phyloP scores from a whole-genome alignment of 2,329 filamentous ascomycete genomes.

The Pleoardoris graminearum region DNA sequence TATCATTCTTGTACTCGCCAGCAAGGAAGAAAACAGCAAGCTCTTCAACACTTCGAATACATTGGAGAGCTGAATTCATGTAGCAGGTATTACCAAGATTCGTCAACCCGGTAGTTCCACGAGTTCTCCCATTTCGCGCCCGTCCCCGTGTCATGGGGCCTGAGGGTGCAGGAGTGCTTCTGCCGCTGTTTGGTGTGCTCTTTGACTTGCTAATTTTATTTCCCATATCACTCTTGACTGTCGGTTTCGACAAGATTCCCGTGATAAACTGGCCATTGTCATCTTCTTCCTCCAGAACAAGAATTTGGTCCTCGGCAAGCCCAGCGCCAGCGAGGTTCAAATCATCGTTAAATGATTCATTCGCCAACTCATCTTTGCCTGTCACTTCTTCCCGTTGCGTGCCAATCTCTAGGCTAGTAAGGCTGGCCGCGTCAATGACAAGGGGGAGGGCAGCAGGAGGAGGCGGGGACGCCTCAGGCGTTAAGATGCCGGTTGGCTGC shows the following conservation, averaged over 20 bases:
- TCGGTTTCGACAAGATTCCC: constrained; percentile 50
- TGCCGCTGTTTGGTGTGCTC: constrained; percentile 59
- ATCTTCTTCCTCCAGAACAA: constrained; percentile 82
- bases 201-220: constrained; percentile 38
- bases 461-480: constrained; percentile 51
- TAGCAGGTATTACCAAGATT: constrained; percentile 98
- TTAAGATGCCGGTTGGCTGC: constrained; percentile 46
- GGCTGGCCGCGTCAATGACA: constrained; percentile 64
- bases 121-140: constrained; percentile 66
- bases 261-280: constrained; percentile 59
- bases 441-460: constrained; percentile 51
- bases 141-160: constrained; percentile 72
- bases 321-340: constrained; percentile 67
- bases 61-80: constrained; percentile 97
- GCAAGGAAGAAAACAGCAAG: constrained; percentile 84
- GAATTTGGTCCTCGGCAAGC: constrained; percentile 70
- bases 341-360: constrained; percentile 77
- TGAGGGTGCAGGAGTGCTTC: constrained; percentile 67
- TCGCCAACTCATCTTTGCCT: constrained; percentile 69
- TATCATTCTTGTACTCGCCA: constrained; percentile 61
- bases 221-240: constrained; percentile 52
- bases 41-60: constrained; percentile 90
- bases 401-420: constrained; percentile 64
- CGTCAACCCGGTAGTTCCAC: constrained; percentile 79
- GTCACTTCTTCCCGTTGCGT: constrained; percentile 67